Conservation (phyloP, 2,329 filamentous ascomycete species). For the Hypoxylon sp. region DNA sequence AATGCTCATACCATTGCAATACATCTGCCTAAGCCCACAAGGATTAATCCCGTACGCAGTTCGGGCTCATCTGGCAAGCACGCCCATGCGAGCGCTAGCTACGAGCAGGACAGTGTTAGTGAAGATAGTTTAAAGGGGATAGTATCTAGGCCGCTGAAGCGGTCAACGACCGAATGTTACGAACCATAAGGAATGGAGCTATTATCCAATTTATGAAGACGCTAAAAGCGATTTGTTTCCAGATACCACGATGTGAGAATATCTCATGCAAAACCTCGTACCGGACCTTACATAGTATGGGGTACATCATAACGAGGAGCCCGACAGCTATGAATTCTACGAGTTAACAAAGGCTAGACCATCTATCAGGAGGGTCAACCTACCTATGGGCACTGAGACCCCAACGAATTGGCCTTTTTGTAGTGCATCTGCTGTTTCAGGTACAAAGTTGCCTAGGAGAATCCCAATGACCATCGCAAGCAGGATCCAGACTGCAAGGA, state of each 20-base stretch:
- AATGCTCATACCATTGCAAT: conserved; percentile 81
- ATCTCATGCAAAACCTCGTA: conserved; percentile 81
- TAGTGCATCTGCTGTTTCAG: conserved; percentile 71
- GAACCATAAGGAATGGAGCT: conserved; percentile 85
- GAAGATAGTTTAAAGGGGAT: neutral
- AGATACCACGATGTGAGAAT: conserved; percentile 73
- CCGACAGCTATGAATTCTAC: conserved; percentile 72
- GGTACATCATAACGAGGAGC: conserved; percentile 93
- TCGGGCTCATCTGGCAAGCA: conserved; percentile 72
- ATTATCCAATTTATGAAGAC: conserved; percentile 86
- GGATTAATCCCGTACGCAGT: conserved; percentile 77
- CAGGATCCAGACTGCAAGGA: conserved; percentile 80
- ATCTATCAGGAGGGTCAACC: conserved; percentile 3
- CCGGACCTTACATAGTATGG: conserved; percentile 88
- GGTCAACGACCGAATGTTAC: conserved; percentile 27
- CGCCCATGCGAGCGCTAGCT: conserved; percentile 78
- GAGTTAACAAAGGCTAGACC: conserved; percentile 1
- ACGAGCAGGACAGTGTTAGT: conserved; percentile 1
- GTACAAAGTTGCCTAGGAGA: conserved; percentile 81
- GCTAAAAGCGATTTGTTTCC: conserved; percentile 85
- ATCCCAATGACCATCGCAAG: conserved; percentile 84
- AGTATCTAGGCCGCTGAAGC: neutral
- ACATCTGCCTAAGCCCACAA: conserved; percentile 87
- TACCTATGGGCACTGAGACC: conserved; percentile 52
- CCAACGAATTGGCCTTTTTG: conserved; percentile 81